Base-by-base conservation (phyloP, 371 early-diverging fungal species). In the Mucor irregularis region DNA sequence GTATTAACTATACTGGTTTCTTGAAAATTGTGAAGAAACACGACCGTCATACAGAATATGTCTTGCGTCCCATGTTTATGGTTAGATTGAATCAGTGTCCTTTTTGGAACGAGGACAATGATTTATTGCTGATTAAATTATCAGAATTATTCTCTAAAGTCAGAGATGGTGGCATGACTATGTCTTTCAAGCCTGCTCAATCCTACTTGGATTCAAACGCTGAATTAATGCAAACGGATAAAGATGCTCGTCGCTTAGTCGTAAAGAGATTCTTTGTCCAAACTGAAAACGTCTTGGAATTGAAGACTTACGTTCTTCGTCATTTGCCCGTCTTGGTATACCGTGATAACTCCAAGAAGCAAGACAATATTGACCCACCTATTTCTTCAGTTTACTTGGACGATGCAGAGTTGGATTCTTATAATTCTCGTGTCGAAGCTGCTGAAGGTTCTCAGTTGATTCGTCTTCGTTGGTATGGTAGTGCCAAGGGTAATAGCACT, bases 341-440 rank as follows among this genome's bases (percentile, higher is more conserved):
- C 70, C 78, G 83, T 6, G 82, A 87, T 59, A 81, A 84, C 51
- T 88, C 87, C 59, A 84, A 68, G 71, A 82, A 74, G 31, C 68
- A 82, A 39, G 76, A 82, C 31, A 78, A 82, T 24, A 82, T 85
- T 38, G 94, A 94, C 60, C 94, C 99, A 2, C 95, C 95, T 24
- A 93, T 99, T 57, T 91, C 95, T 4, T 92, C 96, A 22, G 84
- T 99, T 11, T 99, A 99, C 80, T 89, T 96, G 61, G 99, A 99
- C 63, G 95, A 95, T 57, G 84, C 88, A 17, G 70, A 81, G 11
- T 90, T 98, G 61, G 94, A 96, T 50, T 80, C 96, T 30, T 99
- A 99, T 68, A 82, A 84, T 43, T 91, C 90, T 24, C 91, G 99
- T 46, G 80, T 99, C 3, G 94, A 95, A 63, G 92, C 92, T 66